Evolutionary conservation across 2,329 filamentous ascomycete genomes (phyloP).

Genomic region (Botrytis porri): DNA sequence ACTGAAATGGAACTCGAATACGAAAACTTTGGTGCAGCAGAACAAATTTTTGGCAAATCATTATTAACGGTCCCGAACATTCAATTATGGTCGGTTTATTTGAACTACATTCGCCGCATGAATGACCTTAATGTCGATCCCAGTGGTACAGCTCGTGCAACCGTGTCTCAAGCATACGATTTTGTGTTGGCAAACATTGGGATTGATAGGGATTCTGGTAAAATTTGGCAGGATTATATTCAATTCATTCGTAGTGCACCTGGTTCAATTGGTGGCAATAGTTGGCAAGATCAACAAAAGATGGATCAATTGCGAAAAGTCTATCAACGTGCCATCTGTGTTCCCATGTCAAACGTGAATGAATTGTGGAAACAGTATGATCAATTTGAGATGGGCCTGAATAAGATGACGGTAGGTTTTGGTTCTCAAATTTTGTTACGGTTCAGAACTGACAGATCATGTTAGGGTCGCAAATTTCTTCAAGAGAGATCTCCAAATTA

Average conservation of each 20-base stretch:
- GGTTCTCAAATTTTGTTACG: not conserved
- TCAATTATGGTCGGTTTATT: constrained; percentile 85
- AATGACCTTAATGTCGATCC: constrained; percentile 84
- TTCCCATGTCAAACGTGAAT: constrained; percentile 81
- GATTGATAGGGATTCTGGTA: constrained; percentile 83
- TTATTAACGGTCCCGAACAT: constrained; percentile 79
- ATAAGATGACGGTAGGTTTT: constrained; percentile 76
- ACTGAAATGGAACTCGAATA: constrained; percentile 85
- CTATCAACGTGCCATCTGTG: constrained; percentile 83
- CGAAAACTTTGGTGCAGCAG: constrained; percentile 76
- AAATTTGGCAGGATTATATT: constrained; percentile 92
- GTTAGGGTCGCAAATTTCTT: constrained; percentile 86
- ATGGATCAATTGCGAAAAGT: constrained; percentile 91
- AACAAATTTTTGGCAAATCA: constrained; percentile 78
- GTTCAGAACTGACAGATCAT: constrained; percentile 25
- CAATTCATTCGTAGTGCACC: constrained; percentile 88
- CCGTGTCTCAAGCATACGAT: constrained; percentile 84
- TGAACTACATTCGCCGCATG: constrained; percentile 89
- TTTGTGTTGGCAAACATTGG: constrained; percentile 88
- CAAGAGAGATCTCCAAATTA: constrained; percentile 91
- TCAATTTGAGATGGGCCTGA: constrained; percentile 88
- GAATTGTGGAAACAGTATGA: constrained; percentile 97
- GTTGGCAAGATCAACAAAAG: constrained; percentile 97
- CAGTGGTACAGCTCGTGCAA: constrained; percentile 70
- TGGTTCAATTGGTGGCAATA: constrained; percentile 76